Percentiles rank a stretch among this genome's conserved stretches.
Evolutionary conservation across 106 monocot genomes (phyloP).

Genomic region (Amphibolis antarctica): DNA sequence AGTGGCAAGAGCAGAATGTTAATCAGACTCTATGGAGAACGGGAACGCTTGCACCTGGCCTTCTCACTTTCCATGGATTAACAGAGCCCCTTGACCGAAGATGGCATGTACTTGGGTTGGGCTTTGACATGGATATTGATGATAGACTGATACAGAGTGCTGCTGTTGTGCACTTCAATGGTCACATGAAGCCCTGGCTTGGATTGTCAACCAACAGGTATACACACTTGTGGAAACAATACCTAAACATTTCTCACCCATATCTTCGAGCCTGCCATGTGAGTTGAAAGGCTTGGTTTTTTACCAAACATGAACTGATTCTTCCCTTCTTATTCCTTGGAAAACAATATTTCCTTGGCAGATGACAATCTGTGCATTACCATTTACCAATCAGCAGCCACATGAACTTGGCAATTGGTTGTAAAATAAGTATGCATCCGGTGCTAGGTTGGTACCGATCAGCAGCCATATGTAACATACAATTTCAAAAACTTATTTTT

Average conservation of each 20-base stretch:
- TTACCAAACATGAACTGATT: too few species aligned
- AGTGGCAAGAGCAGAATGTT: constrained; percentile 41
- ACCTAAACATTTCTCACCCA: constrained; percentile 28
- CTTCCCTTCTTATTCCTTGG: too few species aligned
- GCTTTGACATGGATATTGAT: constrained; percentile 43
- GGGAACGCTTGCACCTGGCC: constrained; percentile 35
- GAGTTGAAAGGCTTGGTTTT: constrained; percentile 5
- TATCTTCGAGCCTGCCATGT: constrained; percentile 20
- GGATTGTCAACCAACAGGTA: constrained; percentile 33
- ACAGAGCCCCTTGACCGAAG: constrained; percentile 52
- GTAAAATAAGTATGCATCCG: too few species aligned
- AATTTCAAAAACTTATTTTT: too few species aligned
- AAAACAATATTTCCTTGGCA: too few species aligned
- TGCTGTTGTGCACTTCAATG: constrained; percentile 40
- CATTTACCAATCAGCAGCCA: too few species aligned
- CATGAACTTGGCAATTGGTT: too few species aligned
- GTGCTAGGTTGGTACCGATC: too few species aligned
- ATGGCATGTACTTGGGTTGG: constrained; percentile 57
- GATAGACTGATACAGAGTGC: constrained; percentile 46
- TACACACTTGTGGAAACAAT: constrained; percentile 31
- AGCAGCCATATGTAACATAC: too few species aligned
- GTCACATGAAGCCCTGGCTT: constrained; percentile 56
- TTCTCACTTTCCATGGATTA: constrained; percentile 44
- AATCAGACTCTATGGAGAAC: constrained; percentile 33
- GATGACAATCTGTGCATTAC: too few species aligned